These are phyloP conservation scores for Cordia subcordata DNA, from an alignment of 257 asterid genomes.

Conservation along the genomic window DNA sequence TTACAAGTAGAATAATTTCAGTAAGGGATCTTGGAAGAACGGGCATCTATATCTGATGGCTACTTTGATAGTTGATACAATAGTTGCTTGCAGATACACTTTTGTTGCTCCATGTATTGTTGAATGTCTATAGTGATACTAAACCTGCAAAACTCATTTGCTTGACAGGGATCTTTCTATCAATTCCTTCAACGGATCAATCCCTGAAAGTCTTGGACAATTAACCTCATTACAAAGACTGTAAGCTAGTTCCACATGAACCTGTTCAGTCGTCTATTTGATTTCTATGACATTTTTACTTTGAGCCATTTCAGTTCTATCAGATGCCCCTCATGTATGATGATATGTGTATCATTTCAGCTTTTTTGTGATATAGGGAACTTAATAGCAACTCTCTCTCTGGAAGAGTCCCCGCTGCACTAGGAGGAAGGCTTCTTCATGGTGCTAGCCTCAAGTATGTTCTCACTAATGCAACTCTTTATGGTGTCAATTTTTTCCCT, in stretches of 20 bases:
- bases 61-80: no score
- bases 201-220: slow-evolving; percentile 87
- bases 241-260: slow-evolving; percentile 45
- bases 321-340: no score
- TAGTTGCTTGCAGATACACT: no score
- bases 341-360: no score
- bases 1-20: no score
- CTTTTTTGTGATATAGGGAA: slow-evolving; percentile 47
- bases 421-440: slow-evolving; percentile 92
- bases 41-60: no score
- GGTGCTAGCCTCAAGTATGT: slow-evolving; percentile 71
- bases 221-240: slow-evolving; percentile 55
- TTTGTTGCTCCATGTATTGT: not conserved
- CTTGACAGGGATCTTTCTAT: slow-evolving; percentile 81
- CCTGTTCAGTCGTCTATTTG: not conserved
- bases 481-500: slow-evolving; percentile 5
- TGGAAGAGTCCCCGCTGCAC: slow-evolving; percentile 85
- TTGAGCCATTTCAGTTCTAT: not conserved
- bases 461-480: slow-evolving; percentile 20
- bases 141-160: slow-evolving; percentile 9
- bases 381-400: slow-evolving; percentile 86
- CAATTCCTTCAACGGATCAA: slow-evolving; percentile 83
- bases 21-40: no score
- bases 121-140: not conserved
- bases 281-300: not conserved